Evolutionary conservation across 2,329 filamentous ascomycete genomes (phyloP).

Genomic region (Aureobasidium musti): DNA sequence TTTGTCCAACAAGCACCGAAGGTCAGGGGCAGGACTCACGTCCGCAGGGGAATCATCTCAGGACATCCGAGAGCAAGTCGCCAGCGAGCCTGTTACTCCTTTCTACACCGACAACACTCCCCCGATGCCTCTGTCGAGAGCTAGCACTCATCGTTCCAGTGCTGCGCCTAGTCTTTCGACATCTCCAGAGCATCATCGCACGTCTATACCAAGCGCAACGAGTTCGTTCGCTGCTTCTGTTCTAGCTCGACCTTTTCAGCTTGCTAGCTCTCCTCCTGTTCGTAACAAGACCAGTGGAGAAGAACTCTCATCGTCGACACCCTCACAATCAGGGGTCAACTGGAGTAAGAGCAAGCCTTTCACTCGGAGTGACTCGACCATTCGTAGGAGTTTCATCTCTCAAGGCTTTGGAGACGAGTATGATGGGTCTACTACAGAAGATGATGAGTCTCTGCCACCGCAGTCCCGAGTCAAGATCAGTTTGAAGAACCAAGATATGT

Average conservation of each 20-base stretch:
- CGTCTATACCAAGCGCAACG: conserved; percentile 42
- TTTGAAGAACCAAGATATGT: conserved; percentile 60
- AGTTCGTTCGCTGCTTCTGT: conserved; percentile 46
- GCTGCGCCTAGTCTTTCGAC: conserved; percentile 48
- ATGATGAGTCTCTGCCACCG: conserved; percentile 41
- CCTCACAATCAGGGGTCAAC: conserved; percentile 46
- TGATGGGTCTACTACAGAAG: conserved; percentile 42
- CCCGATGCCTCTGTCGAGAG: conserved; percentile 47
- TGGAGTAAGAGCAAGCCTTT: conserved; percentile 47
- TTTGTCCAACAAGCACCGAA: conserved; percentile 32
- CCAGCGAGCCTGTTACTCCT: conserved; percentile 52
- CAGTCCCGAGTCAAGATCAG: conserved; percentile 50
- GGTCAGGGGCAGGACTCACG: conserved; percentile 47
- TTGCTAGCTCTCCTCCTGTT: conserved; percentile 44
- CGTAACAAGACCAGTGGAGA: conserved; percentile 40
- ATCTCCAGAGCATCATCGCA: conserved; percentile 45
- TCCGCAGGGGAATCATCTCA: conserved; percentile 48
- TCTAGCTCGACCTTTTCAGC: conserved; percentile 45
- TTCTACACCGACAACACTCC: conserved; percentile 57
- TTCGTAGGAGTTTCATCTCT: conserved; percentile 33
- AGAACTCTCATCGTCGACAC: conserved; percentile 47
- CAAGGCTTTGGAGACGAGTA: conserved; percentile 35
- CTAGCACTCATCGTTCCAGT: conserved; percentile 44
- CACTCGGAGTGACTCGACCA: conserved; percentile 39
- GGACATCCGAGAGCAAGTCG: conserved; percentile 51